Evolutionary conservation across 2,329 filamentous ascomycete species (phyloP).

Genomic region (Nothophaeocryptopus gaeumannii): DNA sequence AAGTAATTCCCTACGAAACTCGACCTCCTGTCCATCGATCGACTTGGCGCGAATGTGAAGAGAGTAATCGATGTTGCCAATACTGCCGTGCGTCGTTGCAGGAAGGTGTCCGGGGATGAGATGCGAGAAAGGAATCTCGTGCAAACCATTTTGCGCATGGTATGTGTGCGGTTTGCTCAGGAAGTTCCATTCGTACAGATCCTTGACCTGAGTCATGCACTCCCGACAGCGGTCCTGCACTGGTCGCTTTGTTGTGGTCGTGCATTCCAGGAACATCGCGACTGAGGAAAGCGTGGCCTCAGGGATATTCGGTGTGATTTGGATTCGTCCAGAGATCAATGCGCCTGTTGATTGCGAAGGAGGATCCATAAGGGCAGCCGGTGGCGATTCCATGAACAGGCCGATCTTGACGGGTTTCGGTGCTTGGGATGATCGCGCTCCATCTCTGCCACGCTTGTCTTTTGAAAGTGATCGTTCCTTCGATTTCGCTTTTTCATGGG

Average conservation of each 20-base stretch:
- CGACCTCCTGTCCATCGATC: constrained; percentile 60
- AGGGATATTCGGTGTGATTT: constrained; percentile 65
- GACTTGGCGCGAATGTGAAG: constrained; percentile 66
- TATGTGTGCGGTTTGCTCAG: constrained; percentile 53
- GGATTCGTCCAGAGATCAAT: constrained; percentile 78
- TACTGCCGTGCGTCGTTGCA: constrained; percentile 70
- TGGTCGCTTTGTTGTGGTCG: constrained; percentile 75
- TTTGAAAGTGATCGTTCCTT: constrained; percentile 31
- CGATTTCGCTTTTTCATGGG: constrained; percentile 19
- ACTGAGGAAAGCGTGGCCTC: constrained; percentile 68
- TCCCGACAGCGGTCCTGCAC: constrained; percentile 74
- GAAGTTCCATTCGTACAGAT: constrained; percentile 78
- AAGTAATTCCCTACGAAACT: constrained; percentile 64
- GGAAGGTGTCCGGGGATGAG: constrained; percentile 83
- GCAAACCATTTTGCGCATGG: constrained; percentile 53
- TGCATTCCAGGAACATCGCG: constrained; percentile 67
- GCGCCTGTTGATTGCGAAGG: constrained; percentile 76
- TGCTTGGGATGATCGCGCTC: constrained; percentile 15
- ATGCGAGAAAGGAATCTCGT: constrained; percentile 85
- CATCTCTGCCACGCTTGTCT: constrained; percentile 26
- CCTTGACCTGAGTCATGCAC: constrained; percentile 68
- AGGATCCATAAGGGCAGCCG: constrained; percentile 77
- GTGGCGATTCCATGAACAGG: constrained; percentile 77
- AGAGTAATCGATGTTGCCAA: constrained; percentile 74
- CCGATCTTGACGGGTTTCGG: constrained; percentile 52